Percentiles rank a stretch among this genome's conserved stretches.
phyloP scores from a whole-genome alignment of 2,329 filamentous ascomycete genomes.

The Exophiala aquamarina region DNA sequence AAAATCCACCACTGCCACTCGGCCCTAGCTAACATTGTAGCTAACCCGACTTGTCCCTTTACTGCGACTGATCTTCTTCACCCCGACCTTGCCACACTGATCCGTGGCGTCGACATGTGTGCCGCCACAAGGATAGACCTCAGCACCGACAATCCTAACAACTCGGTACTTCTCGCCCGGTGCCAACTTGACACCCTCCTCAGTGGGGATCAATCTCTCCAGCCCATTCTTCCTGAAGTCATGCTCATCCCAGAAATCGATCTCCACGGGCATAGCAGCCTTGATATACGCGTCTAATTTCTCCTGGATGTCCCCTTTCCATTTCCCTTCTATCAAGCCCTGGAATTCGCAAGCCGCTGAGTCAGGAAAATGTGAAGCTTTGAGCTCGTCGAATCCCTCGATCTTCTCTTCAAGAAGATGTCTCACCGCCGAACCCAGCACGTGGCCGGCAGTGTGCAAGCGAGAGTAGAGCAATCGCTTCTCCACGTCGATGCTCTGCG shows the following conservation, averaged over 20 bases:
- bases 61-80: slow-evolving; percentile 66
- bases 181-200: slow-evolving; percentile 42
- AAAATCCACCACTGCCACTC: too few species aligned
- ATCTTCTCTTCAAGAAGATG: slow-evolving; percentile 55
- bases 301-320: slow-evolving; percentile 62
- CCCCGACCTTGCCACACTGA: slow-evolving; percentile 59
- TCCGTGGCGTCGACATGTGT: slow-evolving; percentile 67
- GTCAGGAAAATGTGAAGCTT: slow-evolving; percentile 71
- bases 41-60: slow-evolving; percentile 63
- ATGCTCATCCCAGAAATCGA: slow-evolving; percentile 67
- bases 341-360: slow-evolving; percentile 67
- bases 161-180: slow-evolving; percentile 61
- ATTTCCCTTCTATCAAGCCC: slow-evolving; percentile 64
- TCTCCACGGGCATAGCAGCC: slow-evolving; percentile 58
- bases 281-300: slow-evolving; percentile 60
- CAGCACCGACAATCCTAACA: slow-evolving; percentile 67
- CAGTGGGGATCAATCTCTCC: slow-evolving; percentile 54
- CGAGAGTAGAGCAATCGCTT: slow-evolving; percentile 66
- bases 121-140: slow-evolving; percentile 72
- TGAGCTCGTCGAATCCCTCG: slow-evolving; percentile 62
- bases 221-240: slow-evolving; percentile 58
- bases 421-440: slow-evolving; percentile 67
- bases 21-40: slow-evolving; percentile 36
- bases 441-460: slow-evolving; percentile 72
- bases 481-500: slow-evolving; percentile 60